Conservation (phyloP, 805 yeast species). For the Priceomyces haplophilus region DNA sequence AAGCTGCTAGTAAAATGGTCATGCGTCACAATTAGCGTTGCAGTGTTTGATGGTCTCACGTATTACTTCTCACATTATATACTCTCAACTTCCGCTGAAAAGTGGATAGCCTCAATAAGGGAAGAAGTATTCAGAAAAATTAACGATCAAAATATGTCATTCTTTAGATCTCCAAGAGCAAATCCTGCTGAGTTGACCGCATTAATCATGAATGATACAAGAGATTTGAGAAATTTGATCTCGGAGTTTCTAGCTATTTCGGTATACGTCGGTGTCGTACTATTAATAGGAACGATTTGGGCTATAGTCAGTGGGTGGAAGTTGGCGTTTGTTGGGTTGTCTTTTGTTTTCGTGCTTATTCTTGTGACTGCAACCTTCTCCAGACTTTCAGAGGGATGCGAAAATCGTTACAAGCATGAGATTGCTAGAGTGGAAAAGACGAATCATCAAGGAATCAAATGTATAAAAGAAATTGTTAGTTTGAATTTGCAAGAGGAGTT, state of each 20-base stretch:
- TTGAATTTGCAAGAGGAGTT: slow-evolving; percentile 55
- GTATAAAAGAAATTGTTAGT: slow-evolving; percentile 62
- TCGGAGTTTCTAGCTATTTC: slow-evolving; percentile 58
- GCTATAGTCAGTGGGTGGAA: slow-evolving; percentile 81
- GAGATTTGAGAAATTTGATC: slow-evolving; percentile 68
- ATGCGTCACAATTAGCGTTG: slow-evolving; percentile 55
- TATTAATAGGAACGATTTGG: slow-evolving; percentile 70
- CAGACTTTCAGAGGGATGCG: slow-evolving; percentile 48
- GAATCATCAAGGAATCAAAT: slow-evolving; percentile 51
- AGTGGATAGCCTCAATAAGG: slow-evolving; percentile 60
- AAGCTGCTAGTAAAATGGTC: slow-evolving; percentile 60
- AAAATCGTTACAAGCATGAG: slow-evolving; percentile 55
- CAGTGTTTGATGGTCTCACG: slow-evolving; percentile 59
- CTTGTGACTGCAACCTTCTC: slow-evolving; percentile 53
- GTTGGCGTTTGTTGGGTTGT: slow-evolving; percentile 74
- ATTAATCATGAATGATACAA: slow-evolving; percentile 72
- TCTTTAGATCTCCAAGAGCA: slow-evolving; percentile 43
- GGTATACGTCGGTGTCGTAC: slow-evolving; percentile 51
- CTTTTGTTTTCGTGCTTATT: slow-evolving; percentile 66
- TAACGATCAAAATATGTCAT: slow-evolving; percentile 48
- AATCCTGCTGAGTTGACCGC: slow-evolving; percentile 58
- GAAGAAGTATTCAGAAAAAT: slow-evolving; percentile 46
- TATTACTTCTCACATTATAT: slow-evolving; percentile 49
- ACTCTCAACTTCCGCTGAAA: slow-evolving; percentile 60
- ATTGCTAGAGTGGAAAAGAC: slow-evolving; percentile 54